Evolutionary conservation across 176 grass and related monocot species (phyloP), one percentile per base, ranked within the genome.

Genomic region (Canna indica): DNA sequence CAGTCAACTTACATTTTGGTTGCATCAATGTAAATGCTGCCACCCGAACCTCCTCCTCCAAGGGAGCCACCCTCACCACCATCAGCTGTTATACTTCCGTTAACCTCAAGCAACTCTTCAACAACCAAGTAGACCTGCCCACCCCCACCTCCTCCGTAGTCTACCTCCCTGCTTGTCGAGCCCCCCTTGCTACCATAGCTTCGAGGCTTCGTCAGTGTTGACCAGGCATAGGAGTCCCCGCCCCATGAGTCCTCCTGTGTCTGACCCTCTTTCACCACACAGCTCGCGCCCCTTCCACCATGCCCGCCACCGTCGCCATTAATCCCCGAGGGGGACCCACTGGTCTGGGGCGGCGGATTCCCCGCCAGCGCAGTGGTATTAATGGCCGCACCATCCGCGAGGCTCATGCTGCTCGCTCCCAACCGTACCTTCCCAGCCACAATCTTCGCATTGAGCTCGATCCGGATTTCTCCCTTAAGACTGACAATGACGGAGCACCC

Each of bases 231-330:
- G 7, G 95, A 82, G 39, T 99, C 95, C 6, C 95, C 95, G 16
- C 95, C 95, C 95, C 95, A 99, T 0, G 95, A 99, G 66, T 99
- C 95, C 82, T 99, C 95, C 76, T 94, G 95, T 0, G 84, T 90
- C 80, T 94, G 86, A 39, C 84, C 90, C 1, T 99, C 82, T 81
- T 75, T 90, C 50, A 99, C 80, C 22, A 78, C 92, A 75, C 95
- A 99, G 75, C 95, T 99, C 36, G 95, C 95, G 0, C 95, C 95
- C 59, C 95, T 75, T 7, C 95, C 95, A 4, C 95, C 95, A n/a
- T 94, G 90, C 0, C 95, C 95, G 12, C 95, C 95, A 1, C 95
- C 95, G 10, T 99, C 95, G 0, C 95, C 95, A 48, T 99, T 85
- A 25, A 77, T 88, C 18, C 95, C 95, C 13, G 95, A 80, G 1